Conservation (phyloP, 1,284 basidiomycete genomes). For the Tilletia horrida region DNA sequence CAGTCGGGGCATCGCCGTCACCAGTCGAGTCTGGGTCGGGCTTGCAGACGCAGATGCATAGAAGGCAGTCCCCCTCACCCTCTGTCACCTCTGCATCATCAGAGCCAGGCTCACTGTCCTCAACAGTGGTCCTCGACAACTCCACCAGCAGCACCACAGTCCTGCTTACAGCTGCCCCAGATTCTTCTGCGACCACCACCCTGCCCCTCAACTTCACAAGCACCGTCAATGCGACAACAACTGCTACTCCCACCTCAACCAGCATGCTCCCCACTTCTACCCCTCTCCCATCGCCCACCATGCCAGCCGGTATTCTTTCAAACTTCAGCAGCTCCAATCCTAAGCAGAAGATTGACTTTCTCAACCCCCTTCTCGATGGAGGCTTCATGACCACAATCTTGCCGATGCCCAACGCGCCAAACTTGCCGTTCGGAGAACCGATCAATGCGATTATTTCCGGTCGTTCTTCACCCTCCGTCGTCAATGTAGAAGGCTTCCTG, state of each 20-base stretch:
- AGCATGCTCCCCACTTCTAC: not conserved
- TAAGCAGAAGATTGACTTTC: not conserved
- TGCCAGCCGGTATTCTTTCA: not conserved
- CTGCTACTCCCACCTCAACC: not conserved
- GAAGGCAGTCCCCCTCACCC: not conserved
- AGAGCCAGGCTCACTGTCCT: not conserved
- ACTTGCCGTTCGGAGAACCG: slow-evolving; percentile 39
- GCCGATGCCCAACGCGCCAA: slow-evolving; percentile 10
- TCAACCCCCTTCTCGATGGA: slow-evolving; percentile 8
- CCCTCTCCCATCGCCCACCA: not conserved
- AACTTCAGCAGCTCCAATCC: not conserved
- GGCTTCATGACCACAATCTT: slow-evolving; percentile 17
- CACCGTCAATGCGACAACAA: not conserved
- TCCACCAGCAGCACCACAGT: not conserved
- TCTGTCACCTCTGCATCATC: not conserved
- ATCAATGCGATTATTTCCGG: slow-evolving; percentile 51
- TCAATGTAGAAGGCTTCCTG: slow-evolving; percentile 47
- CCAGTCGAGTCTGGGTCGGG: not conserved
- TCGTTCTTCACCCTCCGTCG: slow-evolving; percentile 36
- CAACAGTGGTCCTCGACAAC: not conserved
- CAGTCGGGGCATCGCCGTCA: not conserved
- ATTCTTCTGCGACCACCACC: not conserved
- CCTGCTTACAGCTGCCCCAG: slow-evolving; percentile 1
- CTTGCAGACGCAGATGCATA: not conserved
- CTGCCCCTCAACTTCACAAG: slow-evolving; percentile 1